These are phyloP conservation scores for Warburgia ugandensis DNA, from an alignment of 164 flowering plant species.

Conservation along the genomic window DNA sequence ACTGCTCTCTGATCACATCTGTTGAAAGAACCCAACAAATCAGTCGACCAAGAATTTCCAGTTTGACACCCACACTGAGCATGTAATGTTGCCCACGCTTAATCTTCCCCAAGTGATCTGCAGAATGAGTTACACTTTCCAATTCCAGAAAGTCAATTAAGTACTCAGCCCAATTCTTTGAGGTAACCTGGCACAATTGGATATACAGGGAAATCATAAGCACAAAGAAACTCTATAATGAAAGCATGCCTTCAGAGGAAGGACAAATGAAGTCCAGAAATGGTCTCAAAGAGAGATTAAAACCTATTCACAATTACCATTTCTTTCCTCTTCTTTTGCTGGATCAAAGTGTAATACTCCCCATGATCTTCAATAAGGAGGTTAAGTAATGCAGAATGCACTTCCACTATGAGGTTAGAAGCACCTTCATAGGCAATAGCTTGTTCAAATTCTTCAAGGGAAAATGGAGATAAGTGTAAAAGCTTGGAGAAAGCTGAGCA, in stretches of 20 bases:
- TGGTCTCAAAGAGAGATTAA: not conserved
- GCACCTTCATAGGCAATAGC: conserved; percentile 10
- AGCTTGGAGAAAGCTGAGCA: conserved; percentile 13
- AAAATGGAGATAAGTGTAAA: conserved; percentile 12
- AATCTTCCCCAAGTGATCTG: conserved; percentile 6
- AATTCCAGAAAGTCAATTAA: conserved; percentile 10
- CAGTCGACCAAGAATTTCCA: conserved; percentile 12
- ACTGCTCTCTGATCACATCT: conserved; percentile 8
- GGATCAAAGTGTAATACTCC: conserved; percentile 5
- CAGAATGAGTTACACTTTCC: conserved; percentile 2
- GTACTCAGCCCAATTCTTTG: conserved; percentile 12
- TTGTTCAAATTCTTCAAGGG: conserved; percentile 15
- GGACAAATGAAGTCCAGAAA: not conserved
- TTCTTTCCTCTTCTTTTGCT: conserved; percentile 8
- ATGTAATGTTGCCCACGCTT: conserved; percentile 4
- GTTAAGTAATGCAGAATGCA: conserved; percentile 7
- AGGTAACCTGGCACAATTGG: conserved; percentile 8
- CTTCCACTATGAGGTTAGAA: conserved; percentile 13
- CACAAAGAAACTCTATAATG: not conserved
- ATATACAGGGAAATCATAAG: not conserved
- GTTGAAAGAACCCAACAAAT: conserved; percentile 11
- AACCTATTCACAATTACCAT: conserved; percentile 8
- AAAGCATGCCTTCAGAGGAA: not conserved
- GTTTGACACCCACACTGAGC: conserved; percentile 7
- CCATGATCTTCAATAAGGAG: conserved; percentile 8